Base-by-base conservation (phyloP, 1,139 yeast genomes). In the Saccharomyces hybrid region DNA sequence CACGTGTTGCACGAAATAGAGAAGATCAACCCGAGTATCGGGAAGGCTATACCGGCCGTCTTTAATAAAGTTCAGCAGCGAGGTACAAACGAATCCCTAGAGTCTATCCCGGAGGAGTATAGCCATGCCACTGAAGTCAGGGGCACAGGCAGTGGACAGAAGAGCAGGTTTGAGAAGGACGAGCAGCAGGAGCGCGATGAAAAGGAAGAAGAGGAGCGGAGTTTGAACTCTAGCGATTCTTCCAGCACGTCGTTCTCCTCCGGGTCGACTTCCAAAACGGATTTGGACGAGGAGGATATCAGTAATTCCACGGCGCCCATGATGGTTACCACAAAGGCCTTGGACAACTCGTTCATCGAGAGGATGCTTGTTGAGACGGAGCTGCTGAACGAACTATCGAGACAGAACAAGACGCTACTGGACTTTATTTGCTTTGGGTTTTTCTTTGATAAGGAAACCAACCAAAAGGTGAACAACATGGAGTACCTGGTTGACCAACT, bases 291-390 rank as follows among this genome's bases (percentile, higher is more conserved):
- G 14, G 60, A 56, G 11, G 62, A 66, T 16, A 59, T 60, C 42
- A 53, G 54, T 34, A 57, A 52, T 9, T 51, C 54, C 9, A 52
- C 55, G 2, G 53, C 51, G 3, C 60, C 60, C 6, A 46, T 58
- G 51, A 29, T 38, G 42, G 42, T 52, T 21, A 54, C 58, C 7
- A 48, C 53, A 47, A 58, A 85, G 78, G 66, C 84, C 76, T 46
- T 84, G 81, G 86, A 65, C 38, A 67, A 62, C 47, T 81, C 85
- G 1, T 77, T 84, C 52, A 83, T 89, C 2, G 88, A 84, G 66
- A 77, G 83, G 1, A 79, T 85, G n/a, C 78, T 85, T 79, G 86
- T 83, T 60, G 83, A 83, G 49, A 73, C 81, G 0, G 75, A 73
- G 27, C 74, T 82, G 51, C 69, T 85, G 57, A 80, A 81, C 63